Evolutionary conservation across 2,329 filamentous ascomycete species (phyloP), one percentile per base, ranked within the genome.

Genomic region (Fusarium scirpi): DNA sequence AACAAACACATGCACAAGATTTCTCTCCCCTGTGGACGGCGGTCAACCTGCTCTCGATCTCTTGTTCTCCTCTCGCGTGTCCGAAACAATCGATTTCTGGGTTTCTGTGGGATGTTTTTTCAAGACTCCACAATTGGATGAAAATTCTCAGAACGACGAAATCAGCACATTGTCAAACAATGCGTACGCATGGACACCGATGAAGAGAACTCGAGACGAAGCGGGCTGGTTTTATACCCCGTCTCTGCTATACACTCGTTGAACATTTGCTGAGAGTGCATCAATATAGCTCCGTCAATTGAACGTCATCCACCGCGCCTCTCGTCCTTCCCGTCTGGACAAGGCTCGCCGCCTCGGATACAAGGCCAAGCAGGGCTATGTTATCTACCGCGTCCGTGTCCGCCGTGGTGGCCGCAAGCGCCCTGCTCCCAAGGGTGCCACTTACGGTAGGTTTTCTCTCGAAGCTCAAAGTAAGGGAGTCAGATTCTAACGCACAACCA

Each of bases 321-420:
- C 94, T 81, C 94, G 95, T 81, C 96, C 96, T 79, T 97, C 94
- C 81, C 96, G 96, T 85, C 96, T 96, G 82, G 97, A 99, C 89
- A 99, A 99, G 93, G 96, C 97, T 83, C 96, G 96, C 87, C 96
- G 97, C 86, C 93, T 99, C 79, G 96, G 96, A 81, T 99, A 99
- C 94, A 99, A 99, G 93, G 96, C 97, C 89, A 99, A 99, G 94
- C 96, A 99, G 89, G 96, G 96, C 86, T 99, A 98, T 90, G 96
- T 99, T 84, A 94, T 99, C 92, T 99, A 99, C 92, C 96, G 96
- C 84, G 90, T 97, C 82, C 96, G 96, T 84, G 96, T 99, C 80
- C 93, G 96, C 85, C 94, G 96, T 85, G 96, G 96, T 92, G 96
- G 96, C 82, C 94, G 96, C 90, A 99, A 99, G 94, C 90, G 90